Conservation (phyloP, 2,329 filamentous ascomycete genomes). For the Daldinia sp. region DNA sequence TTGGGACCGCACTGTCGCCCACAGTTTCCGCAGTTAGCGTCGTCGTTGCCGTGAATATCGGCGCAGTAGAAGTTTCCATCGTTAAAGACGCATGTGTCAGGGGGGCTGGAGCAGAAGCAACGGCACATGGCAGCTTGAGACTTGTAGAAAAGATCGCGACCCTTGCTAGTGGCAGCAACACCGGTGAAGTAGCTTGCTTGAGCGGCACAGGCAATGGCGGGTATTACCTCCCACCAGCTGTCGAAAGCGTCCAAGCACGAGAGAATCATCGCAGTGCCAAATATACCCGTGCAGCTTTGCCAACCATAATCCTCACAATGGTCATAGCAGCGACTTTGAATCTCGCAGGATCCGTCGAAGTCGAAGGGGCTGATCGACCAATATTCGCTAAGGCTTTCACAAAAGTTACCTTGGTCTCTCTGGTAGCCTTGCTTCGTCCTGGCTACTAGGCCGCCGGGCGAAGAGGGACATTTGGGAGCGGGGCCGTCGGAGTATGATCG, state of each 20-base stretch:
- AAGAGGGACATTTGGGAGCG: constrained; percentile 11
- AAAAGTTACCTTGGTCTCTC: constrained; percentile 12
- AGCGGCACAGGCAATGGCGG: constrained; percentile 14
- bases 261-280: constrained; percentile 20
- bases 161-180: constrained; percentile 4
- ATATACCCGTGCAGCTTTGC: constrained; percentile 19
- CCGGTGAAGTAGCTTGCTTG: constrained; percentile 15
- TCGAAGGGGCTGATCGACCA: constrained; percentile 17
- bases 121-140: constrained; percentile 10
- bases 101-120: constrained; percentile 10
- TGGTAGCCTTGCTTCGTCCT: constrained; percentile 13
- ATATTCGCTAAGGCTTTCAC: constrained; percentile 8
- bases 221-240: constrained; percentile 19
- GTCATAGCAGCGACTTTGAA: constrained; percentile 11
- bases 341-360: constrained; percentile 10
- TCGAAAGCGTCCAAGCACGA: constrained; percentile 19
- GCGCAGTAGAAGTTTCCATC: constrained; percentile 14
- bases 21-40: constrained; percentile 21
- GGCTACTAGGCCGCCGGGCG: constrained; percentile 1
- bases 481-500: constrained; percentile 13
- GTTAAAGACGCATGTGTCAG: constrained; percentile 6
- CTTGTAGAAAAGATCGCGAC: constrained; percentile 14
- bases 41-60: constrained; percentile 13
- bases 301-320: constrained; percentile 10
- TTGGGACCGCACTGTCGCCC: constrained; percentile 19